A percentile compares a stretch with the other conserved stretches of the same genome.
Conservation (phyloP, 1,139 yeast genomes). For the Spathaspora sp. region DNA sequence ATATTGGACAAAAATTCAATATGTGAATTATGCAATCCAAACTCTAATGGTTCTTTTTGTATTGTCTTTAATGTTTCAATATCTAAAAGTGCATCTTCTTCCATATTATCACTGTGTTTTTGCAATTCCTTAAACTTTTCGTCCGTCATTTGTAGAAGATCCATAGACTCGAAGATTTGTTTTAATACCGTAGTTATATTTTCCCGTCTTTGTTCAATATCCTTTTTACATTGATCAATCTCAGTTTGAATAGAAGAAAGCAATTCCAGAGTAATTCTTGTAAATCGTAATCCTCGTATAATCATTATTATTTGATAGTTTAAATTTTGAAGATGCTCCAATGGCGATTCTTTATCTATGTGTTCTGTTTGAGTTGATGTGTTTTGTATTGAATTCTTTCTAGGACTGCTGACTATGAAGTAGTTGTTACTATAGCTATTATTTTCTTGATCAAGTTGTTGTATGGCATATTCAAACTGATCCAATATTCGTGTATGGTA, state of each 20-base stretch:
- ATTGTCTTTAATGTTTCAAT: slow-evolving; percentile 38
- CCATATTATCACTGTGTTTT: slow-evolving; percentile 13
- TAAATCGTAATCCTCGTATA: slow-evolving; percentile 35
- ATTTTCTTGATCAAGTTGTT: slow-evolving; percentile 16
- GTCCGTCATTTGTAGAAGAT: slow-evolving; percentile 30
- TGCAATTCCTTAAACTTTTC: slow-evolving; percentile 37
- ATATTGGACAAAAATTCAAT: slow-evolving; percentile 31
- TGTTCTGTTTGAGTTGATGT: not conserved
- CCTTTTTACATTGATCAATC: slow-evolving; percentile 26
- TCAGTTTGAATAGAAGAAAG: slow-evolving; percentile 25
- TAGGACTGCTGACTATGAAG: slow-evolving; percentile 42
- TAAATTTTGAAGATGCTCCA: slow-evolving; percentile 28
- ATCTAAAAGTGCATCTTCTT: slow-evolving; percentile 31
- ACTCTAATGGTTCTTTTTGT: slow-evolving; percentile 36
- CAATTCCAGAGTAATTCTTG: slow-evolving; percentile 37
- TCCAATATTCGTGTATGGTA: slow-evolving; percentile 28
- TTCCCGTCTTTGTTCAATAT: slow-evolving; percentile 24
- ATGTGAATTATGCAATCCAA: slow-evolving; percentile 41
- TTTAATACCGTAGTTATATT: slow-evolving; percentile 25
- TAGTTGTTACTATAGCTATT: slow-evolving; percentile 18
- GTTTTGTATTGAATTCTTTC: slow-evolving; percentile 19
- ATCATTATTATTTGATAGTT: slow-evolving; percentile 38
- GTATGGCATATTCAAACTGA: slow-evolving; percentile 29
- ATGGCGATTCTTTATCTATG: not conserved
- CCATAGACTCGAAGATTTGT: slow-evolving; percentile 29